Conservation (phyloP, 129 eudicot species). For the Arctium minus region DNA sequence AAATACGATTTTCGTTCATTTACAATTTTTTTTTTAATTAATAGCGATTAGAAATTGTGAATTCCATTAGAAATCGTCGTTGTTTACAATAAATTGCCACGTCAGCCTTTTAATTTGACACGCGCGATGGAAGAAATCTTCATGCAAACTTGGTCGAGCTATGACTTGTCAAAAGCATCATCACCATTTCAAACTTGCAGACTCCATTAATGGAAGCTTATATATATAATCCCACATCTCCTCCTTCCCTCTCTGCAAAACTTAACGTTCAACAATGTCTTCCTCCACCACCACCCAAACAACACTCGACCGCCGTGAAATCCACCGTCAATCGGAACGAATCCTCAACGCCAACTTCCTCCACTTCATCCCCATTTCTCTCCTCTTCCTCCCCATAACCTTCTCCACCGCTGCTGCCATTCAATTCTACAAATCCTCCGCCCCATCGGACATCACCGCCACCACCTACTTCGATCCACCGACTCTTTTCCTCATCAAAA, state of each 20-base stretch:
- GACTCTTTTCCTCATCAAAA: neutral
- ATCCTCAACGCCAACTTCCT: conserved; percentile 44
- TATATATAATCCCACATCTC: neutral
- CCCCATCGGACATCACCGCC: conserved; percentile 22
- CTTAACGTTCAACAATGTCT: conserved; percentile 9
- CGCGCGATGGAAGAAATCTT: no score
- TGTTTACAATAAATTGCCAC: neutral
- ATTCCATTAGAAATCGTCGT: no score
- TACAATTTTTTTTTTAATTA: no score
- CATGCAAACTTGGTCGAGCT: neutral
- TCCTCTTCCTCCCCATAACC: conserved; percentile 60
- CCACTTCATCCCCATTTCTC: conserved; percentile 61
- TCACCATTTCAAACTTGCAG: neutral
- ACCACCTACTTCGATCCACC: conserved; percentile 23
- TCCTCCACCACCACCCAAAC: conserved; percentile 9
- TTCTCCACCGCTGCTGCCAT: conserved; percentile 33
- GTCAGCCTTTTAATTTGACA: neutral
- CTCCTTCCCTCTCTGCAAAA: neutral
- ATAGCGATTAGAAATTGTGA: no score
- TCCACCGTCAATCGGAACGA: conserved; percentile 37
- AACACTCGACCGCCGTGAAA: conserved; percentile 22
- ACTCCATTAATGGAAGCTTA: neutral
- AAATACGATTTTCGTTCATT: no score
- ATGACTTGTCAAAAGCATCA: neutral
- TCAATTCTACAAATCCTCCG: neutral